Conservation (phyloP, 1,139 yeast species). For the Saccharomyces uvarum region DNA sequence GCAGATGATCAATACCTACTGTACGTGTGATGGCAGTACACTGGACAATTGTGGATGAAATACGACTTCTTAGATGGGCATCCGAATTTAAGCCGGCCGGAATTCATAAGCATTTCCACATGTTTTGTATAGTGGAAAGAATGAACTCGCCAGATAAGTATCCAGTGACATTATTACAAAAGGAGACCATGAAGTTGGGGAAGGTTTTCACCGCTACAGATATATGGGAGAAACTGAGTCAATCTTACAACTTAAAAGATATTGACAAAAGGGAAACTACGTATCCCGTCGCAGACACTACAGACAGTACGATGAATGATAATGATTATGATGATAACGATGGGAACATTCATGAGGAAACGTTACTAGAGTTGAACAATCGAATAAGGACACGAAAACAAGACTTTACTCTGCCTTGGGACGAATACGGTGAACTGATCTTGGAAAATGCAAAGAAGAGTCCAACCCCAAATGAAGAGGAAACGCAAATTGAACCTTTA, state of each 20-base stretch:
- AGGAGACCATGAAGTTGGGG: constrained; percentile 22
- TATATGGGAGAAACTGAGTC: constrained; percentile 50
- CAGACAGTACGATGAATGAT: background rate
- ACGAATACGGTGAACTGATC: constrained; percentile 39
- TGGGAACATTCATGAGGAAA: constrained; percentile 7
- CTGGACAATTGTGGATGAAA: constrained; percentile 62
- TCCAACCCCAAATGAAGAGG: constrained; percentile 5
- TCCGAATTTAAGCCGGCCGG: constrained; percentile 64
- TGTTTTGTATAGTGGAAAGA: constrained; percentile 46
- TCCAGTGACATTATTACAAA: constrained; percentile 26
- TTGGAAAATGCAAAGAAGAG: constrained; percentile 34
- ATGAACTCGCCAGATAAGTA: constrained; percentile 38
- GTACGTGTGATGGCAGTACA: constrained; percentile 26
- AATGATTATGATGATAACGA: constrained; percentile 23
- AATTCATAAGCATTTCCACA: constrained; percentile 47
- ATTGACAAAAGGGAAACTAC: constrained; percentile 1
- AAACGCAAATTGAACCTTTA: background rate
- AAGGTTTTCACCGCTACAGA: constrained; percentile 41
- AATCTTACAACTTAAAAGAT: constrained; percentile 42
- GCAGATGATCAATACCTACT: background rate
- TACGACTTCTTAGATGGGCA: constrained; percentile 53
- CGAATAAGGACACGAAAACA: constrained; percentile 14
- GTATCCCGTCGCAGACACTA: background rate
- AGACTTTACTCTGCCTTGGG: constrained; percentile 40
- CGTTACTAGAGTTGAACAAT: constrained; percentile 16